These are phyloP conservation scores for Sporothrix variecibatus DNA, from an alignment of 2,329 filamentous ascomycete species.

Conservation along the genomic window DNA sequence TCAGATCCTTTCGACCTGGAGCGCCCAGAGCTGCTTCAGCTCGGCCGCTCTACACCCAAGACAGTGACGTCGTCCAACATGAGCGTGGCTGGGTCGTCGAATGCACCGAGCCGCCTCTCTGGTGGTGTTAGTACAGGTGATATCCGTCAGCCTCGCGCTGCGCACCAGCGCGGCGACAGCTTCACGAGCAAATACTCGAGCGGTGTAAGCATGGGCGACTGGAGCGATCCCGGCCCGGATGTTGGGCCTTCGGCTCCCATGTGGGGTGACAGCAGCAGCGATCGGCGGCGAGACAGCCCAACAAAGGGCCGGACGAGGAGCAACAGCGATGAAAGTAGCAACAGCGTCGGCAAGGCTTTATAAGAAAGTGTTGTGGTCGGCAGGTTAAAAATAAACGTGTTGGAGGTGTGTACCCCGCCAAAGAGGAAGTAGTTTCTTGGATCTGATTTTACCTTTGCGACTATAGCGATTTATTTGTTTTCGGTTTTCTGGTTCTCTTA, in stretches of 20 bases:
- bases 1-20: conserved; percentile 69
- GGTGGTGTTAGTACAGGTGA: conserved; percentile 30
- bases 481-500: background rate
- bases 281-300: conserved; percentile 29
- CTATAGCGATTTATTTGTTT: background rate
- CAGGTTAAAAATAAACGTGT: background rate
- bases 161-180: conserved; percentile 44
- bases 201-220: conserved; percentile 50
- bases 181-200: conserved; percentile 53
- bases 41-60: conserved; percentile 31
- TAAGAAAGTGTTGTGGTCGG: conserved; percentile 20
- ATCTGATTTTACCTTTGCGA: background rate
- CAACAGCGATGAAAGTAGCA: conserved; percentile 29
- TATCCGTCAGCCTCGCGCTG: conserved; percentile 36
- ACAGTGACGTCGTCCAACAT: conserved; percentile 36
- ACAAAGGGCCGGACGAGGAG: conserved; percentile 31
- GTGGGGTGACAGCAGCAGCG: conserved; percentile 35
- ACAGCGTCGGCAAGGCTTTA: conserved; percentile 31
- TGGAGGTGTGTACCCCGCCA: background rate
- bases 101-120: conserved; percentile 29
- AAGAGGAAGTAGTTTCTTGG: background rate
- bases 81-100: conserved; percentile 34
- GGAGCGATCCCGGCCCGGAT: conserved; percentile 58
- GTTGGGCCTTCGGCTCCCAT: conserved; percentile 46
- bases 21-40: conserved; percentile 48